Conservation (phyloP, 2,329 filamentous ascomycete genomes). For the Eutypa lata region DNA sequence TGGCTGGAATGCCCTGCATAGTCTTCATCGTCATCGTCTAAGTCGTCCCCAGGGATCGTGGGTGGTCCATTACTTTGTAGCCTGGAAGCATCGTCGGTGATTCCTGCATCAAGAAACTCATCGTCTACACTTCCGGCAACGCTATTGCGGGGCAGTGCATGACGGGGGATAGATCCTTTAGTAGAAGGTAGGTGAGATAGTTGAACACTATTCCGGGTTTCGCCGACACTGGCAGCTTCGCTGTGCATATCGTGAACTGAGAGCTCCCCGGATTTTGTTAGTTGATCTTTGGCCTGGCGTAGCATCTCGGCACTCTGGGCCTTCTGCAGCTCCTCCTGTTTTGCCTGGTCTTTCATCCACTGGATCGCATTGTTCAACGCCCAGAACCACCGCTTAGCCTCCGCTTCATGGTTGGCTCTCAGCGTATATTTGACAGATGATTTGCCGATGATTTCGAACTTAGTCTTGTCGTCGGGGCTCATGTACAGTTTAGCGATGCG, state of each 20-base stretch:
- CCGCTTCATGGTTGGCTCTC: conserved; percentile 96
- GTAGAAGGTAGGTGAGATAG: conserved; percentile 39
- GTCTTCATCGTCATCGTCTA: conserved; percentile 60
- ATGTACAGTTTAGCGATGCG: conserved; percentile 91
- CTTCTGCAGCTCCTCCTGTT: conserved; percentile 78
- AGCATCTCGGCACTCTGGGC: conserved; percentile 72
- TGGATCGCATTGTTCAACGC: conserved; percentile 98
- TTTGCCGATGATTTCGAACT: conserved; percentile 96
- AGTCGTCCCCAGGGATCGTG: conserved; percentile 36
- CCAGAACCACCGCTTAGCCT: conserved; percentile 99
- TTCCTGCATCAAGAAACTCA: conserved; percentile 46
- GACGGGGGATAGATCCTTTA: conserved; percentile 24
- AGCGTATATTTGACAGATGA: conserved; percentile 98
- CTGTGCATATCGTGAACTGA: conserved; percentile 46
- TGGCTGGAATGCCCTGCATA: conserved; percentile 79
- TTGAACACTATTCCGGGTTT: conserved; percentile 45
- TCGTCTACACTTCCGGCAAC: conserved; percentile 49
- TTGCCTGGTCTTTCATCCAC: conserved; percentile 95
- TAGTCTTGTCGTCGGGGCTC: conserved; percentile 95
- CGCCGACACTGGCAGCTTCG: conserved; percentile 50
- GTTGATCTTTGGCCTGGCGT: conserved; percentile 76
- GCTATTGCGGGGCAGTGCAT: conserved; percentile 38
- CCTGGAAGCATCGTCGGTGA: conserved; percentile 40
- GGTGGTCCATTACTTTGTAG: conserved; percentile 32
- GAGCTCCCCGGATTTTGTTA: conserved; percentile 50